Conservation (phyloP, 2,329 filamentous ascomycete genomes). For the Talaromyces funiculosus region DNA sequence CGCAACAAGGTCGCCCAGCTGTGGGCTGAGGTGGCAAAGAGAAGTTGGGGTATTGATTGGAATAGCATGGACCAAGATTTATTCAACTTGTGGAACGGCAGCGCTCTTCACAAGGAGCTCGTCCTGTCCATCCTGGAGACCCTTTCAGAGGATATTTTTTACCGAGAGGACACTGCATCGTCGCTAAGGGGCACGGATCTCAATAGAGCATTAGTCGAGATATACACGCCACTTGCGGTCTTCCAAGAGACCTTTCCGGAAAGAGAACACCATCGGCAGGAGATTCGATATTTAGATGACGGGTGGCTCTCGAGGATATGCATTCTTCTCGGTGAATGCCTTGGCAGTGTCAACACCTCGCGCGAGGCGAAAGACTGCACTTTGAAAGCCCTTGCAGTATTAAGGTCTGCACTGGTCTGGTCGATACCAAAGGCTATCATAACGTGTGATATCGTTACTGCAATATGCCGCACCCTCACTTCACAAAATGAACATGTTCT, state of each 20-base stretch:
- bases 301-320: slow-evolving; percentile 82
- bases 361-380: slow-evolving; percentile 64
- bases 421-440: slow-evolving; percentile 76
- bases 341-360: slow-evolving; percentile 61
- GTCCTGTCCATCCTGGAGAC: slow-evolving; percentile 85
- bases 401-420: slow-evolving; percentile 80
- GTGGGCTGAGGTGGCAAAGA: slow-evolving; percentile 92
- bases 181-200: slow-evolving; percentile 76
- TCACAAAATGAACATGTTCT: slow-evolving; percentile 66
- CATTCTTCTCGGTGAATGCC: slow-evolving; percentile 66
- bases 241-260: slow-evolving; percentile 71
- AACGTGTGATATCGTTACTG: slow-evolving; percentile 62
- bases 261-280: slow-evolving; percentile 57
- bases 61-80: slow-evolving; percentile 86
- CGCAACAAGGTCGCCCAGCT: slow-evolving; percentile 91
- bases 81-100: slow-evolving; percentile 67
- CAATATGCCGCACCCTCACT: slow-evolving; percentile 66
- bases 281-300: slow-evolving; percentile 70
- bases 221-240: slow-evolving; percentile 75
- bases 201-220: slow-evolving; percentile 85
- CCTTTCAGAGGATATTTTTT: slow-evolving; percentile 90
- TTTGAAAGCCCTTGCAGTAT: slow-evolving; percentile 68
- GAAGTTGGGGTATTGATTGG: slow-evolving; percentile 90
- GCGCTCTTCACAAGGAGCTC: slow-evolving; percentile 68
- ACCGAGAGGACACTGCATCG: slow-evolving; percentile 79